These are phyloP conservation scores for Cadophora gregata DNA, from an alignment of 2,329 filamentous ascomycete species.

Conservation along the genomic window DNA sequence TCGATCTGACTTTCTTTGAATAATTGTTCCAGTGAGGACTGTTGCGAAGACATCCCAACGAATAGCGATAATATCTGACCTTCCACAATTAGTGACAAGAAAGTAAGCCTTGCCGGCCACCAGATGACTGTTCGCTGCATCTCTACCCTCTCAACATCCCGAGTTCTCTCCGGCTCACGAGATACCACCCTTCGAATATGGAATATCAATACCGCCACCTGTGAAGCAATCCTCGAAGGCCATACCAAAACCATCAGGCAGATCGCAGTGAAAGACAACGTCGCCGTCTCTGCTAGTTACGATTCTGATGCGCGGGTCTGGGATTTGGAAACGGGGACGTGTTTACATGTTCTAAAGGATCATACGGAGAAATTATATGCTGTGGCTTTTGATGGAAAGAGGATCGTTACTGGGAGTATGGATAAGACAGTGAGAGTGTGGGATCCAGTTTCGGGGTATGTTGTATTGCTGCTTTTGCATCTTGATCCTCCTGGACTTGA, in stretches of 20 bases:
- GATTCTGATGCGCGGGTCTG: conserved; percentile 73
- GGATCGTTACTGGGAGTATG: conserved; percentile 89
- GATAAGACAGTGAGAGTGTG: conserved; percentile 95
- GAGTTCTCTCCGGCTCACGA: conserved; percentile 21
- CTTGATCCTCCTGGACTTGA: not conserved
- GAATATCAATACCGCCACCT: conserved; percentile 22
- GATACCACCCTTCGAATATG: conserved; percentile 21
- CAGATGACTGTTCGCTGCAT: conserved; percentile 6
- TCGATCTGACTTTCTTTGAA: no score
- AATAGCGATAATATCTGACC: not conserved
- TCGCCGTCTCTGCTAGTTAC: conserved; percentile 93
- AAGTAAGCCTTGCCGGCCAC: not conserved
- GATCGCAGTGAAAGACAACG: conserved; percentile 54
- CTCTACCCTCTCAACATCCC: not conserved
- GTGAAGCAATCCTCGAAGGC: conserved; percentile 17
- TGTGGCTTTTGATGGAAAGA: conserved; percentile 89
- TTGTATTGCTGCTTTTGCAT: no score
- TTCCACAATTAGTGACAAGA: not conserved
- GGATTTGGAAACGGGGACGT: conserved; percentile 93
- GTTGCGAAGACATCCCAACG: not conserved
- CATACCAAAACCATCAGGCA: conserved; percentile 14
- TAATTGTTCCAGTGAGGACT: no score
- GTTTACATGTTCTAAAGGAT: conserved; percentile 82
- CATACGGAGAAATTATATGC: conserved; percentile 98
- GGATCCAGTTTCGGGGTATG: conserved; percentile 82